Evolutionary conservation across 352 stramenopile genomes (phyloP).

Genomic region (Pythium rishiriense): DNA sequence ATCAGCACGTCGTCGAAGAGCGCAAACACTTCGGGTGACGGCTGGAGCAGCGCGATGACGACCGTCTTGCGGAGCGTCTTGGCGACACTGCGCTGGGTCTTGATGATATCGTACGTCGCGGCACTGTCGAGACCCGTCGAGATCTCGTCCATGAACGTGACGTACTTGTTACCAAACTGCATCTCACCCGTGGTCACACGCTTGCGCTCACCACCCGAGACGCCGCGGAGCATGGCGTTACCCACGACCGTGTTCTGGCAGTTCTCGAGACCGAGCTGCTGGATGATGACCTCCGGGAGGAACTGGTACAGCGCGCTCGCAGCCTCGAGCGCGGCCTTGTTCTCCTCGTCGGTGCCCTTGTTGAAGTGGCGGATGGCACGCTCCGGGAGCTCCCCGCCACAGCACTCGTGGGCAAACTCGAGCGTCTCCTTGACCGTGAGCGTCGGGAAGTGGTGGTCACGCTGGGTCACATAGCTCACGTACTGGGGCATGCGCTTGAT

Average conservation of each 20-base stretch:
- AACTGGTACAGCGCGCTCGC: constrained; percentile 33
- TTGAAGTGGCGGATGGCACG: constrained; percentile 33
- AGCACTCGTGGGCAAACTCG: constrained; percentile 56
- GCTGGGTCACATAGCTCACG: constrained; percentile 50
- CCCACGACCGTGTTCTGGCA: constrained; percentile 67
- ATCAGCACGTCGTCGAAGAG: constrained; percentile 94
- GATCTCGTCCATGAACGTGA: constrained; percentile 87
- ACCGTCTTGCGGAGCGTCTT: constrained; percentile 60
- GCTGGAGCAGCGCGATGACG: constrained; percentile 89
- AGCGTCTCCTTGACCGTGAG: constrained; percentile 53
- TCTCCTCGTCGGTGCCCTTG: constrained; percentile 40
- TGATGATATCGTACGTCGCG: constrained; percentile 65
- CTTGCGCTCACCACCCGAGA: constrained; percentile 76
- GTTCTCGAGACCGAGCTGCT: constrained; percentile 48
- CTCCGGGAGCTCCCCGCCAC: constrained; percentile 34
- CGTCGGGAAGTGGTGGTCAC: constrained; percentile 45
- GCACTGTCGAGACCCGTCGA: constrained; percentile 66
- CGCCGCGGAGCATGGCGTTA: constrained; percentile 57
- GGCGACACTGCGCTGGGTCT: constrained; percentile 49
- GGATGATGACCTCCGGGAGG: constrained; percentile 48
- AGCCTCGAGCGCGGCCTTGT: constrained; percentile 37
- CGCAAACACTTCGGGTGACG: constrained; percentile 90
- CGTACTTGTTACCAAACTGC: constrained; percentile 79
- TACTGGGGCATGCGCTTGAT: constrained; percentile 43
- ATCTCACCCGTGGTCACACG: constrained; percentile 77